Evolutionary conservation across 2,329 filamentous ascomycete genomes (phyloP).

Genomic region (Arthrobotrys conoides): DNA sequence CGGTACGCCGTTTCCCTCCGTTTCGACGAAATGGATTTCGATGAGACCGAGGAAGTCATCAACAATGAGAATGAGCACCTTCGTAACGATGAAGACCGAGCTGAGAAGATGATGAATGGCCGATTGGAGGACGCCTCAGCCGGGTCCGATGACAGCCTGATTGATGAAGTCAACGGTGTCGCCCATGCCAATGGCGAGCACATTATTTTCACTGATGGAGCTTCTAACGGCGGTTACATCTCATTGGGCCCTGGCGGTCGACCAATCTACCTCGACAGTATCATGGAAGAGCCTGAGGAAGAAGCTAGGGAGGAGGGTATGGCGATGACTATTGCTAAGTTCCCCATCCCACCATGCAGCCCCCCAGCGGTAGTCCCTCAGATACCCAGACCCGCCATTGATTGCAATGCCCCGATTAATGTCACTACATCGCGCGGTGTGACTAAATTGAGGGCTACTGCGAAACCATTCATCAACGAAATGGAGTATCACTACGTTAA

Average conservation of each 20-base stretch:
- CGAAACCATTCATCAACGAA: conserved; percentile 53
- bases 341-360: conserved; percentile 14
- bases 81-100: conserved; percentile 45
- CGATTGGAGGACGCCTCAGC: conserved; percentile 54
- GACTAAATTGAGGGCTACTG: conserved; percentile 54
- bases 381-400: neutral
- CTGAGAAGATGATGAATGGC: conserved; percentile 59
- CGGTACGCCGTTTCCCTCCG: conserved; percentile 44
- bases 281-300: conserved; percentile 58
- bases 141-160: conserved; percentile 51
- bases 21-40: conserved; percentile 35
- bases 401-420: conserved; percentile 19
- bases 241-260: conserved; percentile 24
- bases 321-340: conserved; percentile 20
- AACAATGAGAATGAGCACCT: conserved; percentile 29
- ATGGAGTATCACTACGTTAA: conserved; percentile 51
- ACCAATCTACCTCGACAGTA: conserved; percentile 52
- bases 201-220: conserved; percentile 50
- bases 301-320: conserved; percentile 29
- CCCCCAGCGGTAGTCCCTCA: conserved; percentile 5
- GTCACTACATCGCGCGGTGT: conserved; percentile 23
- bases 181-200: conserved; percentile 34
- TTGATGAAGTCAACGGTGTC: conserved; percentile 53
- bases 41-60: conserved; percentile 22
- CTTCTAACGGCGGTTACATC: conserved; percentile 46